Base-by-base conservation (phyloP, 495 filamentous ascomycete genomes). In the Lasiosphaeris hirsuta region DNA sequence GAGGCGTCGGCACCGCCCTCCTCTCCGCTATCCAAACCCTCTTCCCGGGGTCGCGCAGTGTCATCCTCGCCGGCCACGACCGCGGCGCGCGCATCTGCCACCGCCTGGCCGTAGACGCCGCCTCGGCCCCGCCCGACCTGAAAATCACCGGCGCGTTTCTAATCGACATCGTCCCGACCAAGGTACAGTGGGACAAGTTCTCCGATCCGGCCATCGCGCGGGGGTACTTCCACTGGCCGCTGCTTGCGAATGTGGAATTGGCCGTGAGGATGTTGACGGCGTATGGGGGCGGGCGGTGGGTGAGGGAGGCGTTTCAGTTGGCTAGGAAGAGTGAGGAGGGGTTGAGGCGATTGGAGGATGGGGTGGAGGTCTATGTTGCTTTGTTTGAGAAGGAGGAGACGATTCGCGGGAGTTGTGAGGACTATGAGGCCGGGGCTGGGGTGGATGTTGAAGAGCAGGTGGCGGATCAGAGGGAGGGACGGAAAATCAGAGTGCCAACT, bases 111-210 rank as follows among this genome's bases (percentile, higher is more conserved):
- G 75, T 80, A 48, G 55, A 55, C 36, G 50, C 57, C 13, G 34
- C 58, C 36, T 47, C 48, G 30, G 40, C 56, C 2, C 48, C 47
- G 0, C 11, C 52, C 14, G 18, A 50, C 14, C 51, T 77, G 30
- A 35, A 63, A 0, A 62, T 78, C 19, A 18, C 68, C 6, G 76
- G 70, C 0, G 39, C 68, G 0, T 61, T 69, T 11, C 46, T 82
- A 7, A 49, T 80, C 2, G 80, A 82, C 57, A 79, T 82, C 50
- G 69, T 81, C n/a, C 80, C 76, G 6, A 78, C 74, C 7, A 60
- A 66, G 11, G 69, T 61, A 11, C 73, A 75, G 60, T 81, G 74
- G 70, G 43, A 62, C 39, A 54, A 62, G 0, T 64, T 74, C 23
- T 47, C 47, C 0, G 51, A 71, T 17, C 65, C 72, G 6, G 38